Evolutionary conservation across 345 rosid species (phyloP).

Genomic region (Acer yangbiense): DNA sequence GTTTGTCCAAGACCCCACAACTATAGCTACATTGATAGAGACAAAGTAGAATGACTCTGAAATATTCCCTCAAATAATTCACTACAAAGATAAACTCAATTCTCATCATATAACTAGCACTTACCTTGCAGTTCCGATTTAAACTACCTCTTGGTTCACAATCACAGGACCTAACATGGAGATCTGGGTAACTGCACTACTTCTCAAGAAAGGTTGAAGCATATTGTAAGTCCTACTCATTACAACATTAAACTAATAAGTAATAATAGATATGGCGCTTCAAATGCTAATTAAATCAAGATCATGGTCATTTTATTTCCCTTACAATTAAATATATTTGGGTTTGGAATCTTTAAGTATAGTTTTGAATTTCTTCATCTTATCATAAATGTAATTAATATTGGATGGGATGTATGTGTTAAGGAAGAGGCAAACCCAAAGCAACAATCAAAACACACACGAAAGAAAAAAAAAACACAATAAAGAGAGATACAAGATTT

Average conservation of each 20-base stretch:
- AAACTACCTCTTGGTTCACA: constrained; percentile 11
- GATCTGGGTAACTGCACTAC: not conserved
- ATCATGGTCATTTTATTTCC: no score
- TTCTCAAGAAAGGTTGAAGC: not conserved
- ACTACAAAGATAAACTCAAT: constrained; percentile 22
- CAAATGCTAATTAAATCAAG: not conserved
- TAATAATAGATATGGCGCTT: not conserved
- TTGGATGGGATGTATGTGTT: not conserved
- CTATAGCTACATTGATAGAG: constrained; percentile 25
- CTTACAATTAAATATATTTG: not conserved
- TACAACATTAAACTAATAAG: not conserved
- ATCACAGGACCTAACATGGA: constrained; percentile 5
- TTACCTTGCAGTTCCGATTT: no score
- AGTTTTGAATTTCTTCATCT: not conserved
- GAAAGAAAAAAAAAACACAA: no score
- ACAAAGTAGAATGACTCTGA: constrained; percentile 39
- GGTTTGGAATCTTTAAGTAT: not conserved
- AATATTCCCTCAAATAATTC: constrained; percentile 49
- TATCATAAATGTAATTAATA: not conserved
- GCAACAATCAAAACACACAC: no score
- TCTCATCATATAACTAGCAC: constrained; percentile 1
- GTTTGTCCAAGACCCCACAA: constrained; percentile 37
- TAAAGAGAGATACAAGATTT: no score
- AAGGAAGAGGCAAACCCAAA: no score
- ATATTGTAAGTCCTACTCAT: no score